Evolutionary conservation across 2,329 filamentous ascomycete genomes (phyloP), one percentile per base, ranked within the genome.

Genomic region (Aspergillus sp.): DNA sequence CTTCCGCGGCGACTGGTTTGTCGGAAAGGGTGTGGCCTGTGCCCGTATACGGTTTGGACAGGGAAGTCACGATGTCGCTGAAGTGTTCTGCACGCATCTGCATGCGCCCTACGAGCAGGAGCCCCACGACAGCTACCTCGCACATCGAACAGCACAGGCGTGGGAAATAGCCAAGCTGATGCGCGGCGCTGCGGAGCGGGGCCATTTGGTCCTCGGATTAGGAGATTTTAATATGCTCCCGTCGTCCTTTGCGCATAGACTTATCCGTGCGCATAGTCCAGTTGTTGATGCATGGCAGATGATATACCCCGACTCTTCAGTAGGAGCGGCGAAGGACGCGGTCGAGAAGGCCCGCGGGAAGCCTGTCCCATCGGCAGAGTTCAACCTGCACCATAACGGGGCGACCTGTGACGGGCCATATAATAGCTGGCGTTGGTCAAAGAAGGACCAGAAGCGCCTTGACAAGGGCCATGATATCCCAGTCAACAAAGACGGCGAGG

Each of bases 211-310:
- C 52, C 79, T 98, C 44, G 93, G 88, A 6, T 79, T 96, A 54
- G 95, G 95, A 24, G 95, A 98, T 78, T 97, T 98, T 79, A 98
- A 98, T 77, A 96, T 96, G 89, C 80, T 91, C n/a, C 95, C 95
- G 0, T 76, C 89, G 41, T 96, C 91, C 24, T 85, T 96, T 61
- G 88, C 90, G 33, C 91, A 98, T 77, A 85, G 87, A 54, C 82
- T 98, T 63, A 88, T 99, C 65, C 90, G 89, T 57, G 85, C 87
- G 3, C 88, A 92, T 69, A 86, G 88, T 9, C 88, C 88, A 14
- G 88, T 96, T 27, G 84, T 83, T 45, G 95, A 99, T 71, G 86
- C 87, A 21, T 99, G 95, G 95, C 85, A 90, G 55, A 82, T 90
- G 31, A 75, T 96, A 19, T 89, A 96, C 72, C 93, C 95, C 0